Conservation (phyloP, 192 early-diverging fungal species). For the Backusella australiensis region DNA sequence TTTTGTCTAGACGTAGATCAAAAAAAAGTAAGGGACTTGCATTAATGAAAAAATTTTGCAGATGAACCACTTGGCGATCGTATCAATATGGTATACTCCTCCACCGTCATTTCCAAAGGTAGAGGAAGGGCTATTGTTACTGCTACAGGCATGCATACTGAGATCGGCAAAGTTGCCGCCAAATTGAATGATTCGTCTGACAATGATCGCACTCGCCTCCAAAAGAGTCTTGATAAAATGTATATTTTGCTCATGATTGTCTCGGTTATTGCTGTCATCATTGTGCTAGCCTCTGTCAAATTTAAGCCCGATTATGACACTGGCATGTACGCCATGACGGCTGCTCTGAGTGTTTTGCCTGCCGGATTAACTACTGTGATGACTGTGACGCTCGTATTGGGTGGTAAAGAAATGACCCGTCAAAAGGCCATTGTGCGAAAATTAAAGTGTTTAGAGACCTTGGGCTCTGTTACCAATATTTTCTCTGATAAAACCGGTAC, state of each 20-base stretch:
- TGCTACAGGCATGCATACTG: constrained; percentile 80
- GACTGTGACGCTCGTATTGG: constrained; percentile 89
- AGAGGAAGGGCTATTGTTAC: constrained; percentile 88
- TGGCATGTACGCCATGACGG: constrained; percentile 75
- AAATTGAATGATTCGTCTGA: constrained; percentile 62
- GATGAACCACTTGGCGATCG: constrained; percentile 88
- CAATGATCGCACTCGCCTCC: constrained; percentile 57
- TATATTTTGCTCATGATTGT: constrained; percentile 71
- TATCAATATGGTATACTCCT: constrained; percentile 86
- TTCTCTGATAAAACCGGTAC: constrained; percentile 97
- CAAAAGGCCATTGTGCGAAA: constrained; percentile 90
- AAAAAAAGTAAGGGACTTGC: neutral
- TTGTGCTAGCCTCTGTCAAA: constrained; percentile 78
- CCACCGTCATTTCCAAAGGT: constrained; percentile 87
- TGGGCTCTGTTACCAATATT: constrained; percentile 93
- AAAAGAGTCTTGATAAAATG: constrained; percentile 69
- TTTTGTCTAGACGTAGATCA: neutral
- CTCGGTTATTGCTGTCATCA: constrained; percentile 69
- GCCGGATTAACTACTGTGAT: constrained; percentile 91
- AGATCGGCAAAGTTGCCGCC: constrained; percentile 89
- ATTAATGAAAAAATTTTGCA: neutral
- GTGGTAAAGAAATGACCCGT: constrained; percentile 83
- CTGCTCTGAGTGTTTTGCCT: constrained; percentile 89
- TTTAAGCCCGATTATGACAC: constrained; percentile 60
- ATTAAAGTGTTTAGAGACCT: constrained; percentile 83